phyloP scores from a whole-genome alignment of 148 eudicot genomes.

The Gaultheria prostrata region DNA sequence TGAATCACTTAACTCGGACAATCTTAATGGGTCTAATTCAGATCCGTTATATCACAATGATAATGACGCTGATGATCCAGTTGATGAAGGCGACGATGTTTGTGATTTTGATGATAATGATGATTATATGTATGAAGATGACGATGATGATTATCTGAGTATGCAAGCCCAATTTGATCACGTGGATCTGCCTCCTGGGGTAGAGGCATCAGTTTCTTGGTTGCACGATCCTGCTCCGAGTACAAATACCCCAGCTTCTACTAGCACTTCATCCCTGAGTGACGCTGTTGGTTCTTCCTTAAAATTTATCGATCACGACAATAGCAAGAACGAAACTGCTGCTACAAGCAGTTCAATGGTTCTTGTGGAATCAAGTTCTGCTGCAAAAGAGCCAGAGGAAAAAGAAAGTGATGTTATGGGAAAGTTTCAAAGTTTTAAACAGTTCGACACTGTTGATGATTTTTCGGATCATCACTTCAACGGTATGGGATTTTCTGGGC shows the following conservation, averaged over 20 bases:
- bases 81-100: slow-evolving; percentile 21
- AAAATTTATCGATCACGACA: neutral
- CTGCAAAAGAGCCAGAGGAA: slow-evolving; percentile 31
- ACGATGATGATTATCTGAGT: slow-evolving; percentile 48
- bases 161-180: slow-evolving; percentile 82
- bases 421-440: slow-evolving; percentile 55
- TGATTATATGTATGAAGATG: slow-evolving; percentile 32
- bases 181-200: slow-evolving; percentile 87
- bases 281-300: slow-evolving; percentile 18
- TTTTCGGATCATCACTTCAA: slow-evolving; percentile 61
- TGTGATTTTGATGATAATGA: slow-evolving; percentile 34
- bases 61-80: slow-evolving; percentile 38
- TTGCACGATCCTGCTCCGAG: slow-evolving; percentile 38
- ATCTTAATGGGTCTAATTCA: slow-evolving; percentile 42
- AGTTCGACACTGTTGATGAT: slow-evolving; percentile 67
- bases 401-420: slow-evolving; percentile 50
- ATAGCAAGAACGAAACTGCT: slow-evolving; percentile 7
- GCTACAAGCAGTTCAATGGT: slow-evolving; percentile 46
- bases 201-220: slow-evolving; percentile 79
- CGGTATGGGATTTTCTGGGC: slow-evolving; percentile 27
- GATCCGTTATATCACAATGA: slow-evolving; percentile 47
- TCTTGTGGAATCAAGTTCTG: slow-evolving; percentile 30
- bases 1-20: slow-evolving; percentile 35
- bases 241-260: slow-evolving; percentile 22
- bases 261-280: slow-evolving; percentile 16